Evolutionary conservation across 768 basidiomycete genomes (phyloP), one percentile per base, ranked within the genome.

Genomic region (Cystofilobasidium bisporidii): DNA sequence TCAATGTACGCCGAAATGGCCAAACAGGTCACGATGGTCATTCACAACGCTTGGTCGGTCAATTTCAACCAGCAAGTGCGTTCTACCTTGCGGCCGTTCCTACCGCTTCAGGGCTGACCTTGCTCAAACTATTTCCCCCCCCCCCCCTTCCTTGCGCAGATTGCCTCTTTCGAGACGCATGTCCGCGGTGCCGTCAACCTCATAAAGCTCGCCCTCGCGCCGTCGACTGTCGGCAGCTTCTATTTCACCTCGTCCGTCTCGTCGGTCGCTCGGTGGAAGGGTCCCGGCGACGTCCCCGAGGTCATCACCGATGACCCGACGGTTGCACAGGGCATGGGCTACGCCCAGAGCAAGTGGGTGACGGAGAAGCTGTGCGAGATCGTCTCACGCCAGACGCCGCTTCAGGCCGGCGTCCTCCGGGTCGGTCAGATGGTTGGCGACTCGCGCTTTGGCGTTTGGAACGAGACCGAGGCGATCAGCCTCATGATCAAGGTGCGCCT

Each of bases 341-440:
- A 78, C 72, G 81, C 79, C 0, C 72, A 77, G 40, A 48, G n/a
- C 69, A 84, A 84, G 72, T 84, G 83, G 82, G 81, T 83, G 1
- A 79, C 78, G 0, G 83, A 83, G 77, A 83, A 82, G 72, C 56
- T 84, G 1, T 72, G 72, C 61, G 78, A 82, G 71, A 73, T 77
- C n/a, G 82, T 79, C 6, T 76, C 77, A 2, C 72, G 72, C 56
- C 64, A 69, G 14, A 74, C 71, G 1, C 71, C 72, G 0, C 70
- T 79, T 1, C 70, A 74, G 18, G 77, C 78, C 24, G 78, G 77
- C 20, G 77, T 80, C 0, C 66, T 82, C 67, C 75, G 83, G 18
- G 82, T 84, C n/a, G 82, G 83, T 4, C 83, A 84, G 70, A 79
- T 84, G 76, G 82, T 81, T 2, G 83, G 83, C 0, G 82, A 84